Base-by-base conservation (phyloP, 129 eudicot genomes). In the Tanacetum coccineum region DNA sequence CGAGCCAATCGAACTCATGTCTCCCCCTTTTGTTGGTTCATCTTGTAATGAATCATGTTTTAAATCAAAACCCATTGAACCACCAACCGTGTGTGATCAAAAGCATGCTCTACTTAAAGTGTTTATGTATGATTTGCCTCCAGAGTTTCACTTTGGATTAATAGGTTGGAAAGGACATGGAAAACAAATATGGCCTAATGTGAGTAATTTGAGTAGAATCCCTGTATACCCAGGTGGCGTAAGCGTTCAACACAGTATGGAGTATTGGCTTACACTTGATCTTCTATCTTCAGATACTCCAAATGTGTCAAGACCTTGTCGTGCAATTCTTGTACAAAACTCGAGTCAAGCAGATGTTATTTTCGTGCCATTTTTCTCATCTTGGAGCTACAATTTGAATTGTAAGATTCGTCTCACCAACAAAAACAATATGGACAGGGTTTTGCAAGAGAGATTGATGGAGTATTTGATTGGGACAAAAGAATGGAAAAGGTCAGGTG, bases 231-330 rank as follows among this genome's bases (percentile, higher is more conserved):
- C 87, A 2, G 88, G 91, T 30, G 96, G 89, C 0, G 45, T 88
- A 68, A 84, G 82, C 74, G 60, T 79, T 26, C 95, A 87, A 75
- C 91, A 87, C 51, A 84, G 91, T 51, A 49, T 75, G 9, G 96
- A 88, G 68, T 88, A 84, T 63, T 88, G 88, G 88, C 87, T 88
- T 30, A 88, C 96, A 39, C 87, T 88, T 73, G 87, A 85, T 74
- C 96, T 88, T 70, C 81, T 88, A 63, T 79, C 81, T 25, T 85
- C 91, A 19, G 73, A 66, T 58, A 51, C 64, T 3, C 78, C 64
- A 14, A 69, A 78, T 57, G 28, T 85, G 60, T 66, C n/a, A 15
- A 70, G 87, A 73, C 84, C 96, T n/a, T 81, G 91, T 75, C 82
- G 42, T 50, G 88, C 78, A 32, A 45, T 85, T 32, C 64, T 87